Evolutionary conservation across 306 rosid species (phyloP).

Genomic region (Senna tora): DNA sequence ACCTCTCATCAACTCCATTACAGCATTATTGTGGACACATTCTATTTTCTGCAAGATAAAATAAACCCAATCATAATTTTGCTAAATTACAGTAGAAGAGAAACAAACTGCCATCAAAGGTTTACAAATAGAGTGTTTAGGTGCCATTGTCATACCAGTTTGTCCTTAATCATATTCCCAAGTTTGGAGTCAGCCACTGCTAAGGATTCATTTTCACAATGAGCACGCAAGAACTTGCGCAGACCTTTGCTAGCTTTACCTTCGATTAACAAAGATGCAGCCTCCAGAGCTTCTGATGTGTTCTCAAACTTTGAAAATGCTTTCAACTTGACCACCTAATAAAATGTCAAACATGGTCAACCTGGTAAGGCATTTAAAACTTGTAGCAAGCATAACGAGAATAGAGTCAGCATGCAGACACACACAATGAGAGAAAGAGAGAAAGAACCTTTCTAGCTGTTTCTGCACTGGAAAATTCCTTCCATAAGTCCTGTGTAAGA

Average conservation of each 20-base stretch:
- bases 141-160: conserved; percentile 59
- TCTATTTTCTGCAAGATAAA: conserved; percentile 73
- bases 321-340: conserved; percentile 81
- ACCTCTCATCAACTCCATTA: conserved; percentile 97
- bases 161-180: conserved; percentile 83
- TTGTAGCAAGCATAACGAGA: neutral
- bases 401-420: neutral
- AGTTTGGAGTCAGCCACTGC: conserved; percentile 95
- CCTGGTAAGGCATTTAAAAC: conserved; percentile 3
- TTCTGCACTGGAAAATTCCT: conserved; percentile 65
- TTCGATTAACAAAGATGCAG: conserved; percentile 73
- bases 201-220: conserved; percentile 74
- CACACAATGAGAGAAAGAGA: neutral
- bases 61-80: neutral
- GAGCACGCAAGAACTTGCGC: conserved; percentile 80
- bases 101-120: neutral
- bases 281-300: conserved; percentile 85
- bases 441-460: conserved; percentile 77
- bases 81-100: neutral
- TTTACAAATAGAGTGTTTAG: neutral
- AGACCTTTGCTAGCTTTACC: conserved; percentile 91
- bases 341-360: conserved; percentile 3
- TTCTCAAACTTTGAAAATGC: conserved; percentile 91
- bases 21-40: conserved; percentile 74
- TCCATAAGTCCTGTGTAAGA: conserved; percentile 62